These are phyloP conservation scores for Erigeron philadelphicus DNA, from an alignment of 140 eudicot species.

Conservation along the genomic window DNA sequence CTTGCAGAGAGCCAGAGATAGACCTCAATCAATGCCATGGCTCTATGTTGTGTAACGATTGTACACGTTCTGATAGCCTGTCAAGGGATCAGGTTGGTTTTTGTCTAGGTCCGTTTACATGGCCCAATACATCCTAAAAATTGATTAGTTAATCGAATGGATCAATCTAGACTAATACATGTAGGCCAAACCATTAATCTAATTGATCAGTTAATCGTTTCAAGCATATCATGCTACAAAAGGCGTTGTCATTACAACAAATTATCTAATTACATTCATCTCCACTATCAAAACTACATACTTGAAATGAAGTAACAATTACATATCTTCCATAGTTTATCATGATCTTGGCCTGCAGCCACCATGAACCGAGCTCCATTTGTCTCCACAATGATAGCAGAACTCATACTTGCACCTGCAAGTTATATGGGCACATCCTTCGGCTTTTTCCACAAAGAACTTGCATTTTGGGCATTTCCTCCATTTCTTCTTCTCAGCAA, in stretches of 20 bases:
- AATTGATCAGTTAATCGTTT: too few species aligned
- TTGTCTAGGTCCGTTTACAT: too few species aligned
- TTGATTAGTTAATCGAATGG: too few species aligned
- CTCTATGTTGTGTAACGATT: too few species aligned
- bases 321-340: neutral
- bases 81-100: too few species aligned
- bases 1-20: too few species aligned
- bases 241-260: neutral
- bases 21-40: too few species aligned
- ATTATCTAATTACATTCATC: neutral
- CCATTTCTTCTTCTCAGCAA: constrained; percentile 63
- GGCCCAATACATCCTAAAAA: too few species aligned
- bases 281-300: neutral
- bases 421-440: constrained; percentile 52
- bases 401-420: constrained; percentile 50
- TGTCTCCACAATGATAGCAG: constrained; percentile 50
- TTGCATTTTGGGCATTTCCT: constrained; percentile 47
- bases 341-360: constrained; percentile 19
- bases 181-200: too few species aligned
- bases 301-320: neutral
- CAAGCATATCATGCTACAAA: too few species aligned
- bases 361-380: constrained; percentile 37
- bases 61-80: too few species aligned
- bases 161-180: too few species aligned
- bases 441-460: constrained; percentile 40